A percentile compares a stretch with the other conserved stretches of the same genome.
Evolutionary conservation across 73 alveolate genomes (phyloP).

Genomic region (Diophrys sp.): DNA sequence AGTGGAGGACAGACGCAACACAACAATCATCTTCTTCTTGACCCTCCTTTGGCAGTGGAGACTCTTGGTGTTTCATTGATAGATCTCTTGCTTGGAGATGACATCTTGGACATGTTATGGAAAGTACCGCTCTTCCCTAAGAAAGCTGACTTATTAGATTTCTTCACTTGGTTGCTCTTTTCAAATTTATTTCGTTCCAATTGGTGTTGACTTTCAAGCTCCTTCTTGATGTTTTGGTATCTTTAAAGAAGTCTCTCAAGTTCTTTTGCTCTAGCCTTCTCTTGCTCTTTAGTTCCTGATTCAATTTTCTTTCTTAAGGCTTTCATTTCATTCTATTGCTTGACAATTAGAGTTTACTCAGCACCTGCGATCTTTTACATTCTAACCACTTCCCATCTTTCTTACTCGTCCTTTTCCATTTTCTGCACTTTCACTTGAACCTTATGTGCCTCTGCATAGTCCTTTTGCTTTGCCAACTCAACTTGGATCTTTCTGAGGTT

Average conservation of each 20-base stretch:
- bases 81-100: conserved; percentile 3
- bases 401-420: conserved; percentile 34
- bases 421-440: conserved; percentile 11
- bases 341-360: conserved; percentile 28
- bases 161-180: conserved; percentile 8
- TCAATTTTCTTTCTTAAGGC: conserved; percentile 43
- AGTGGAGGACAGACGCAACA: no score
- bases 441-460: conserved; percentile 50
- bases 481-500: conserved; percentile 40
- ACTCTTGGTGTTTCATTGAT: no score
- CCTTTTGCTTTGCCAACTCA: conserved; percentile 41
- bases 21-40: no score
- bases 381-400: conserved; percentile 37
- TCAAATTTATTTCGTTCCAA: conserved; percentile 54
- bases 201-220: conserved; percentile 47
- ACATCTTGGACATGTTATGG: background rate
- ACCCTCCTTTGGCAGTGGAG: no score
- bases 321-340: conserved; percentile 32
- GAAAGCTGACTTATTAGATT: background rate
- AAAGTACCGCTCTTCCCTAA: conserved; percentile 12
- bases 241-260: conserved; percentile 57
- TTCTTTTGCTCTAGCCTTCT: conserved; percentile 47
- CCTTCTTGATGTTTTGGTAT: conserved; percentile 67
- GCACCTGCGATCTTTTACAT: conserved; percentile 38
- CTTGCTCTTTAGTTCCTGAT: conserved; percentile 5